A percentile compares a stretch with the other conserved stretches of the same genome.
Evolutionary conservation across 139 green algal genomes (phyloP).

Genomic region (Ettlia oleoabundans): DNA sequence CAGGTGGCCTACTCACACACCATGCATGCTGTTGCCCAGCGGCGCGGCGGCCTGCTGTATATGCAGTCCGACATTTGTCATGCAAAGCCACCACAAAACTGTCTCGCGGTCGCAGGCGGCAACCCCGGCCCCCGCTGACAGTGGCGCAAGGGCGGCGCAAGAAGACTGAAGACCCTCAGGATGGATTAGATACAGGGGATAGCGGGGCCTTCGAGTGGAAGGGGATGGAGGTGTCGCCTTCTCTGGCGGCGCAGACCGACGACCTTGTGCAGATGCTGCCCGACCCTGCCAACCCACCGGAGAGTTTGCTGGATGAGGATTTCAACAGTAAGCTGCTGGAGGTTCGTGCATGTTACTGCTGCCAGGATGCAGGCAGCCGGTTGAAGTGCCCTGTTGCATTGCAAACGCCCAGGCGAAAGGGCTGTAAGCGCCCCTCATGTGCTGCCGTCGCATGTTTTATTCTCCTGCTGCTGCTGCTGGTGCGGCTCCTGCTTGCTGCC

Average conservation of each 20-base stretch:
- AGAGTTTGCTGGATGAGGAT: slow-evolving; percentile 26
- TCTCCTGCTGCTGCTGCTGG: no score
- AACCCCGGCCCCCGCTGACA: neutral
- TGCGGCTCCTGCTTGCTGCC: no score
- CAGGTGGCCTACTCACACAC: neutral
- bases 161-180: no score
- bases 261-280: slow-evolving; percentile 6
- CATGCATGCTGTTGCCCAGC: neutral
- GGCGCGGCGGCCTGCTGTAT: no score
- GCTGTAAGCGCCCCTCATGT: no score
- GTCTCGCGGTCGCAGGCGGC: neutral
- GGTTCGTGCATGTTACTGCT: neutral
- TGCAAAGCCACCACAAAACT: neutral
- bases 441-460: no score
- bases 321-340: slow-evolving; percentile 1
- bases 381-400: no score
- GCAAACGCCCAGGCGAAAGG: no score
- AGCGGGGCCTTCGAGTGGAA: neutral
- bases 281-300: slow-evolving; percentile 10
- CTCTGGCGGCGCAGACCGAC: slow-evolving; percentile 4
- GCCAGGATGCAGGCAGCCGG: no score
- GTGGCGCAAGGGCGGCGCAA: neutral
- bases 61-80: no score
- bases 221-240: slow-evolving; percentile 14
- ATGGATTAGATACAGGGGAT: neutral